Conservation (phyloP, 1,284 basidiomycete species). For the Wolfiporia cocos region DNA sequence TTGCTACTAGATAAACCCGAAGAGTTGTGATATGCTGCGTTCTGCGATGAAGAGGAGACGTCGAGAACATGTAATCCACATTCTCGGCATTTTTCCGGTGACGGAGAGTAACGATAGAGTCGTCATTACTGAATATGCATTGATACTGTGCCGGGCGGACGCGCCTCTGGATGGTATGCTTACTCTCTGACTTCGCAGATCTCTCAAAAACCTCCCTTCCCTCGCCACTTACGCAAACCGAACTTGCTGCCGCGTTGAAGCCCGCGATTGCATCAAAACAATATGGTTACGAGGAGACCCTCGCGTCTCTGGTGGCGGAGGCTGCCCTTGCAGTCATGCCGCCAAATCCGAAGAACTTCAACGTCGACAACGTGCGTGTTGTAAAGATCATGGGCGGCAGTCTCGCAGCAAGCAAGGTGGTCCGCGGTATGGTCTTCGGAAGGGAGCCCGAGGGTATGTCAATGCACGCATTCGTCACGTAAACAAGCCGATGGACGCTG, state of each 20-base stretch:
- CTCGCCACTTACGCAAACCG: slow-evolving; percentile 71
- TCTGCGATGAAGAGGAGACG: too few species aligned
- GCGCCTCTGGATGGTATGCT: too few species aligned
- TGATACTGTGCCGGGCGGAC: too few species aligned
- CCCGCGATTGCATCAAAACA: slow-evolving; percentile 97
- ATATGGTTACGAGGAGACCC: slow-evolving; percentile 86
- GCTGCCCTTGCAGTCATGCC: slow-evolving; percentile 92
- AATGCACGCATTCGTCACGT: not conserved
- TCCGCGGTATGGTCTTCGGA: slow-evolving; percentile 98
- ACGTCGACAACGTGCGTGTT: slow-evolving; percentile 96
- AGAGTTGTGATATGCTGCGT: too few species aligned
- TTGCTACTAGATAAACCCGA: too few species aligned
- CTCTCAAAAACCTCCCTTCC: slow-evolving; percentile 65
- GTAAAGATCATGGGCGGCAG: slow-evolving; percentile 98
- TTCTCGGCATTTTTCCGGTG: too few species aligned
- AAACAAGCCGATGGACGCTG: not conserved
- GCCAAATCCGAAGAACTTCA: slow-evolving; percentile 84
- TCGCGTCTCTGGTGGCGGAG: slow-evolving; percentile 87
- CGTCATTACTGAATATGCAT: too few species aligned
- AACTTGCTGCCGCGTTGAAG: slow-evolving; percentile 78
- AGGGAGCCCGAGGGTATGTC: slow-evolving; percentile 85
- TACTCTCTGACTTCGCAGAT: slow-evolving; percentile 35
- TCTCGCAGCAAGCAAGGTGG: slow-evolving; percentile 78
- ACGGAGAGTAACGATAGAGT: too few species aligned
- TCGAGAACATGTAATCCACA: too few species aligned